A percentile compares a stretch with the other conserved stretches of the same genome.
Evolutionary conservation across 1,284 basidiomycete species (phyloP).

Genomic region (Rhodotorula mucilaginosa): DNA sequence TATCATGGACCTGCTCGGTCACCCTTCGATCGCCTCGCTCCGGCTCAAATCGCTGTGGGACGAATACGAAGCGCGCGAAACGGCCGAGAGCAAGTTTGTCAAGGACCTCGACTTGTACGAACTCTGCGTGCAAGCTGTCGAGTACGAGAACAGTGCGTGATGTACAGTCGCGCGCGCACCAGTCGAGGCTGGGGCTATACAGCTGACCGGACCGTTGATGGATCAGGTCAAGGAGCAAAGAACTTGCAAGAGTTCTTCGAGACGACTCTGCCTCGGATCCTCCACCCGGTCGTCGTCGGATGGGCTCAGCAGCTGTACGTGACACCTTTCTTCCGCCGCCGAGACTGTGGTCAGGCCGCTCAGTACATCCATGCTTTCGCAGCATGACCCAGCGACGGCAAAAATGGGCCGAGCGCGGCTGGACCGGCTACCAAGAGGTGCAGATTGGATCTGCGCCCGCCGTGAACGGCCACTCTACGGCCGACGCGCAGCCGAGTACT

Average conservation of each 20-base stretch:
- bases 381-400: conserved; percentile 33
- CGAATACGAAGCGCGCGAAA: conserved; percentile 84
- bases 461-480: background rate
- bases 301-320: conserved; percentile 37
- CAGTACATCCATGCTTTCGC: background rate
- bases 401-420: conserved; percentile 33
- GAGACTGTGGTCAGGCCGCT: too few relatives aligned
- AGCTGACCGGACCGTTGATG: background rate
- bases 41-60: conserved; percentile 78
- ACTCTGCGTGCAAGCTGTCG: conserved; percentile 68
- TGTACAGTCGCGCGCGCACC: background rate
- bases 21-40: conserved; percentile 63
- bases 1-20: conserved; percentile 87
- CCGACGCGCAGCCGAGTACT: background rate
- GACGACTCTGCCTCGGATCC: conserved; percentile 38
- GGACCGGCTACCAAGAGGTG: conserved; percentile 27
- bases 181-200: background rate
- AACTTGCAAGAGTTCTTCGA: conserved; percentile 39
- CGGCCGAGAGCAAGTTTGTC: conserved; percentile 82
- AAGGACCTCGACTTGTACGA: conserved; percentile 96
- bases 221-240: conserved; percentile 24
- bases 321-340: too few relatives aligned
- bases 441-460: conserved; percentile 2
- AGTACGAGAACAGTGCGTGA: conserved; percentile 55
- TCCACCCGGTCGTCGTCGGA: conserved; percentile 31